These are phyloP conservation scores for Fusarium falciforme DNA, from an alignment of 2,329 filamentous ascomycete species.

Conservation along the genomic window DNA sequence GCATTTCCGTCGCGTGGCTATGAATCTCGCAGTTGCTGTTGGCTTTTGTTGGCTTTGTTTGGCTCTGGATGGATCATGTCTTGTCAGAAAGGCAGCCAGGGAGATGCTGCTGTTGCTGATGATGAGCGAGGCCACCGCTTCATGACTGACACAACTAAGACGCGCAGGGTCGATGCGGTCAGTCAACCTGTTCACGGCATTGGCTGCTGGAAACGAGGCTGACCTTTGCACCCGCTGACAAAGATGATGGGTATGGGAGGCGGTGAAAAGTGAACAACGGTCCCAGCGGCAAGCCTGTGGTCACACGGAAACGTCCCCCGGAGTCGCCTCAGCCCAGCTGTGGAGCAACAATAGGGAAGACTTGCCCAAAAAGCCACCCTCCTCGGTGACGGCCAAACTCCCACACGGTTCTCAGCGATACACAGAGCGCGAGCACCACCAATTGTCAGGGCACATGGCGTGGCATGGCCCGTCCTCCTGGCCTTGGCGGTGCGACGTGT, in stretches of 20 bases:
- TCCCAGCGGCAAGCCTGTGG: constrained; percentile 28
- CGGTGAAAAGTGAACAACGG: constrained; percentile 42
- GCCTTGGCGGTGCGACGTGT: constrained; percentile 38
- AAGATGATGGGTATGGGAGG: constrained; percentile 35
- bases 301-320: constrained; percentile 45
- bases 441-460: constrained; percentile 37
- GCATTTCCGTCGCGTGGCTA: constrained; percentile 45
- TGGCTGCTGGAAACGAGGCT: constrained; percentile 27
- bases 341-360: constrained; percentile 37
- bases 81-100: neutral
- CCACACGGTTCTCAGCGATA: constrained; percentile 22
- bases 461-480: constrained; percentile 30
- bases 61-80: neutral
- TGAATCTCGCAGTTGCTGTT: constrained; percentile 20
- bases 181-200: constrained; percentile 28
- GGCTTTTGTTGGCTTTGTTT: neutral
- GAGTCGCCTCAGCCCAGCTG: constrained; percentile 40
- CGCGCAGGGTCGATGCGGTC: constrained; percentile 23
- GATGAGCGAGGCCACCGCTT: neutral
- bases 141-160: neutral
- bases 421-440: constrained; percentile 28
- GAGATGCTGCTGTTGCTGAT: neutral
- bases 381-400: constrained; percentile 20
- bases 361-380: constrained; percentile 36
- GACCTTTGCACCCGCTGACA: constrained; percentile 22